Conservation (phyloP, 116 monocot species). For the Phalaenopsis hybrid region DNA sequence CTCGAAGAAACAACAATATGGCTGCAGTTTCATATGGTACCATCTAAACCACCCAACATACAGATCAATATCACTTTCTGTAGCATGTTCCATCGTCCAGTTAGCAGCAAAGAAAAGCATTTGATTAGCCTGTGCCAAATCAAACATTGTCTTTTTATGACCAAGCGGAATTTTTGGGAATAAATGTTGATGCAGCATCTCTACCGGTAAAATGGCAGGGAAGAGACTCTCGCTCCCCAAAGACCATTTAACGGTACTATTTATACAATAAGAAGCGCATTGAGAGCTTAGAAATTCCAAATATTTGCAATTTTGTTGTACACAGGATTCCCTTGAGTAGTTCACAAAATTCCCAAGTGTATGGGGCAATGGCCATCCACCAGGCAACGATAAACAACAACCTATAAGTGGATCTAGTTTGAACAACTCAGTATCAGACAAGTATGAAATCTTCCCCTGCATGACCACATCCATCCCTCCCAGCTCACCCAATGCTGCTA, state of each 20-base stretch:
- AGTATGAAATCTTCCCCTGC: conserved; percentile 43
- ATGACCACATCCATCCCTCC: conserved; percentile 37
- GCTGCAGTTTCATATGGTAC: conserved; percentile 36
- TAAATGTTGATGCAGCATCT: conserved; percentile 23
- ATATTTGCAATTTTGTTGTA: conserved; percentile 63
- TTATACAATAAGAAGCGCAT: conserved; percentile 47
- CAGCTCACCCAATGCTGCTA: conserved; percentile 71
- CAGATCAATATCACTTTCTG: conserved; percentile 50
- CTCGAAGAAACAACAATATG: conserved; percentile 53
- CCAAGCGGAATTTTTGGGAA: conserved; percentile 22
- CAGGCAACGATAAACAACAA: conserved; percentile 48
- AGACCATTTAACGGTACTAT: not conserved
- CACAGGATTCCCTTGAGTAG: conserved; percentile 63
- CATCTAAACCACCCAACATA: conserved; percentile 53
- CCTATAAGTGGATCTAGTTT: conserved; percentile 17
- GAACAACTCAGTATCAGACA: conserved; percentile 27
- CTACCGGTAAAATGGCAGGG: conserved; percentile 30
- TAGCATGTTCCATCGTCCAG: conserved; percentile 83
- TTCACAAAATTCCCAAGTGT: conserved; percentile 39
- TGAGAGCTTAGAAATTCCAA: conserved; percentile 58
- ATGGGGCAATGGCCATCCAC: conserved; percentile 65
- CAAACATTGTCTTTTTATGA: conserved; percentile 16
- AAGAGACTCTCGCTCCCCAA: conserved; percentile 8
- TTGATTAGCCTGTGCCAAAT: conserved; percentile 31
- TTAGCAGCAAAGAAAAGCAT: conserved; percentile 77